Percentiles rank a stretch among this genome's conserved stretches.
Conservation (phyloP, 2,329 filamentous ascomycete species). For the Zasmidium cellare region DNA sequence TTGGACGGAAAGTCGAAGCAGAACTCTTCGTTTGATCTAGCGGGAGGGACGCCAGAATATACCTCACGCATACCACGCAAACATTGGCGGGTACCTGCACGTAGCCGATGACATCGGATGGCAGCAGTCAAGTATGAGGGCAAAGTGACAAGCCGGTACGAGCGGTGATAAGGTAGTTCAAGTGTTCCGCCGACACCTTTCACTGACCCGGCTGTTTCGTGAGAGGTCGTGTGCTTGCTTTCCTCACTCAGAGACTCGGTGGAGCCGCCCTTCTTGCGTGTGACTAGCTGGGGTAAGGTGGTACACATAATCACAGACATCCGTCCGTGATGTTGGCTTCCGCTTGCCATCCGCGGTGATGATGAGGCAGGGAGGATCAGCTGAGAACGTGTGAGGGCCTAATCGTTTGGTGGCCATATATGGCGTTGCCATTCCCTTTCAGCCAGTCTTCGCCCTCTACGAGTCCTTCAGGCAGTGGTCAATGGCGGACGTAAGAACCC, state of each 20-base stretch:
- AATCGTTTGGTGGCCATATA: too few relatives aligned
- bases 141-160: not conserved
- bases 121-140: not conserved
- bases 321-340: not conserved
- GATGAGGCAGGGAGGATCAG: not conserved
- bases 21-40: not conserved
- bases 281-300: not conserved
- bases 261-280: not conserved
- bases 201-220: not conserved
- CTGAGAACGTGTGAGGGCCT: not conserved
- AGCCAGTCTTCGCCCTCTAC: not conserved
- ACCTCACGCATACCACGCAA: not conserved
- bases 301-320: not conserved
- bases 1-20: too few relatives aligned
- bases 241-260: not conserved
- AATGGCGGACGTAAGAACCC: not conserved
- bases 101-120: not conserved
- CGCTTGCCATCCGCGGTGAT: not conserved
- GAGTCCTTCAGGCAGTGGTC: not conserved
- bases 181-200: not conserved
- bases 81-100: not conserved
- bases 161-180: not conserved
- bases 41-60: too few relatives aligned
- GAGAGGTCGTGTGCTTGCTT: constrained; percentile 2
- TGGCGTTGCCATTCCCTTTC: not conserved